phyloP scores from a whole-genome alignment of 805 yeast genomes.

The Kregervanrija fluxuum region DNA sequence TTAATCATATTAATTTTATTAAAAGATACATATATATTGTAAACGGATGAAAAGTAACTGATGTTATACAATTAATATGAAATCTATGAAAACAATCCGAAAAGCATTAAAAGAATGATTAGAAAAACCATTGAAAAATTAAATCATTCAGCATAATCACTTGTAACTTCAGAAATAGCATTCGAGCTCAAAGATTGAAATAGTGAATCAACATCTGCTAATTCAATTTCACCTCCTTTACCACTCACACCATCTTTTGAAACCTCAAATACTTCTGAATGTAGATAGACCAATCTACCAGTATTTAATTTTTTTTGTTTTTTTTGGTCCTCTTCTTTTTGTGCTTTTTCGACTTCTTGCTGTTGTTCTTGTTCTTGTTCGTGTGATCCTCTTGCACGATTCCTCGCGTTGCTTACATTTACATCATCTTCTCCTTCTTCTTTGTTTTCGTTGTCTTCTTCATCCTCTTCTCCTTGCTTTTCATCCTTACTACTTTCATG shows the following conservation, averaged over 20 bases:
- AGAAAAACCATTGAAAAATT: too few relatives aligned
- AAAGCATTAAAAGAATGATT: too few relatives aligned
- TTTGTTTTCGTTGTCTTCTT: background rate
- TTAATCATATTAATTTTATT: too few relatives aligned
- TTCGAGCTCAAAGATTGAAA: background rate
- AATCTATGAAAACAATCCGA: too few relatives aligned
- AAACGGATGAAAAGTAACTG: too few relatives aligned
- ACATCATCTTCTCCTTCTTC: constrained; percentile 1
- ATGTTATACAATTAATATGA: too few relatives aligned
- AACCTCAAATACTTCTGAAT: background rate
- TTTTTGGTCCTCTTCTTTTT: constrained; percentile 8
- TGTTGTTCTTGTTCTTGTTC: constrained; percentile 4
- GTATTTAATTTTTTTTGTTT: constrained; percentile 1
- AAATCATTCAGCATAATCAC: too few relatives aligned
- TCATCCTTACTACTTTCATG: background rate
- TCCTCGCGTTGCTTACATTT: constrained; percentile 6
- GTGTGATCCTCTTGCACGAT: constrained; percentile 9
- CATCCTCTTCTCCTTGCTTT: background rate
- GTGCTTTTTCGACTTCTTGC: constrained; percentile 7
- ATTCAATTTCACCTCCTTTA: too few relatives aligned
- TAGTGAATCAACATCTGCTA: background rate
- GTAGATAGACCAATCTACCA: background rate
- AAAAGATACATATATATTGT: too few relatives aligned
- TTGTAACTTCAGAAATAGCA: background rate
- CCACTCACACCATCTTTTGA: background rate